phyloP scores from a whole-genome alignment of 2,329 filamentous ascomycete species.

The Colletotrichum endophyticum region DNA sequence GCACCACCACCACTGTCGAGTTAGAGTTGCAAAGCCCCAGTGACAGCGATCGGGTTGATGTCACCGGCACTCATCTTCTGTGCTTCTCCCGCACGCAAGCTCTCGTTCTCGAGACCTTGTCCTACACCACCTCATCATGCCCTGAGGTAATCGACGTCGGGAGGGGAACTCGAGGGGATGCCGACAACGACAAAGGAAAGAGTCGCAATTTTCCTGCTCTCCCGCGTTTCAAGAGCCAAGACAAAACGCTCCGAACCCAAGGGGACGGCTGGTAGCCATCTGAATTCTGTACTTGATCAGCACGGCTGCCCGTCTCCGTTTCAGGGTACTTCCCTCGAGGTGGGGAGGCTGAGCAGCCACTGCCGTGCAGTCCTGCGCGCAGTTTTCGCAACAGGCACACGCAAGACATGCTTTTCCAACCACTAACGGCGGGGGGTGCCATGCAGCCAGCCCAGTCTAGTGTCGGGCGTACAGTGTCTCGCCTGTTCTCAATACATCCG shows the following conservation, averaged over 20 bases:
- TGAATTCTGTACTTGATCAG: background rate
- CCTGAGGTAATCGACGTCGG: background rate
- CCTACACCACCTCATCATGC: background rate
- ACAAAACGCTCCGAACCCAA: conserved; percentile 16
- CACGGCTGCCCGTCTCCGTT: background rate
- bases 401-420: background rate
- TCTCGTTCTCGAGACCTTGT: background rate
- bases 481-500: background rate
- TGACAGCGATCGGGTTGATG: background rate
- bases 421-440: background rate
- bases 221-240: conserved; percentile 15
- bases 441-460: conserved; percentile 2
- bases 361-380: background rate
- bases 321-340: conserved; percentile 4
- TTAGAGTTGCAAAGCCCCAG: conserved; percentile 7
- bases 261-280: background rate
- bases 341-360: conserved; percentile 2
- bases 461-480: conserved; percentile 11
- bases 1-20: background rate
- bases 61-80: background rate
- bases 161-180: background rate
- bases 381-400: background rate
- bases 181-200: background rate
- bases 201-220: background rate
- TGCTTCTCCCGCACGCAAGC: background rate